Evolutionary conservation across 2,329 filamentous ascomycete species (phyloP).

Genomic region (Verticillium albo-atrum): DNA sequence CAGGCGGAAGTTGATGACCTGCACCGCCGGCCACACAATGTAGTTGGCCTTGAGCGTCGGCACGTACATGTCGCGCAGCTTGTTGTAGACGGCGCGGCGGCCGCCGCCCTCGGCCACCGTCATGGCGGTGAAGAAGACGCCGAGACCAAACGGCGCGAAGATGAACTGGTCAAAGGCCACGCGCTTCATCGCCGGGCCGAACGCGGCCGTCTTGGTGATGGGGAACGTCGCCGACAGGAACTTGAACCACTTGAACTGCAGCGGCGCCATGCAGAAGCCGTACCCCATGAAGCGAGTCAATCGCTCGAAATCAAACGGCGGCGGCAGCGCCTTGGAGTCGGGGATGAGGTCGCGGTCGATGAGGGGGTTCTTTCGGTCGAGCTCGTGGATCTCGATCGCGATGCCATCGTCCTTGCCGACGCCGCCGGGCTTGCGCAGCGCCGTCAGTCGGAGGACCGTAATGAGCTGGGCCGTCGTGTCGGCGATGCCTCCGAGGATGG

Average conservation of each 20-base stretch:
- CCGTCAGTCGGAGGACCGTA: slow-evolving; percentile 71
- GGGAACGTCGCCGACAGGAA: slow-evolving; percentile 81
- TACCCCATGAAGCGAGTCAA: slow-evolving; percentile 95
- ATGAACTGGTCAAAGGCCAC: slow-evolving; percentile 90
- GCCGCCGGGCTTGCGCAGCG: slow-evolving; percentile 58
- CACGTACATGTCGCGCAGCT: slow-evolving; percentile 90
- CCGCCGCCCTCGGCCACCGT: slow-evolving; percentile 91
- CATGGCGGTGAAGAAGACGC: slow-evolving; percentile 92
- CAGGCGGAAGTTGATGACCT: slow-evolving; percentile 92
- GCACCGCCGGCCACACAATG: slow-evolving; percentile 89
- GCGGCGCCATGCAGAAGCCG: slow-evolving; percentile 89
- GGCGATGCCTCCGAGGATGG: slow-evolving; percentile 89
- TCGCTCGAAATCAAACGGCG: slow-evolving; percentile 92
- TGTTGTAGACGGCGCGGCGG: slow-evolving; percentile 69
- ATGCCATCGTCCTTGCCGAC: slow-evolving; percentile 63
- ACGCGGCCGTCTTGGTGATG: slow-evolving; percentile 66
- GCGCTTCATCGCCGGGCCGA: slow-evolving; percentile 78
- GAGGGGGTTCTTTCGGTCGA: slow-evolving; percentile 74
- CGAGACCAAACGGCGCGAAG: slow-evolving; percentile 86
- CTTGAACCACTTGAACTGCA: slow-evolving; percentile 95
- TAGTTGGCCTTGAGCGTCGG: slow-evolving; percentile 95
- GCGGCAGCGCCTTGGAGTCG: slow-evolving; percentile 59
- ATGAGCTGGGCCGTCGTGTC: slow-evolving; percentile 95
- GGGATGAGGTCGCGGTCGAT: slow-evolving; percentile 62
- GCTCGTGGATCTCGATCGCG: slow-evolving; percentile 83